Evolutionary conservation across 768 basidiomycete genomes (phyloP), one percentile per base, ranked within the genome.

Genomic region (Infundibulicybe gibba): DNA sequence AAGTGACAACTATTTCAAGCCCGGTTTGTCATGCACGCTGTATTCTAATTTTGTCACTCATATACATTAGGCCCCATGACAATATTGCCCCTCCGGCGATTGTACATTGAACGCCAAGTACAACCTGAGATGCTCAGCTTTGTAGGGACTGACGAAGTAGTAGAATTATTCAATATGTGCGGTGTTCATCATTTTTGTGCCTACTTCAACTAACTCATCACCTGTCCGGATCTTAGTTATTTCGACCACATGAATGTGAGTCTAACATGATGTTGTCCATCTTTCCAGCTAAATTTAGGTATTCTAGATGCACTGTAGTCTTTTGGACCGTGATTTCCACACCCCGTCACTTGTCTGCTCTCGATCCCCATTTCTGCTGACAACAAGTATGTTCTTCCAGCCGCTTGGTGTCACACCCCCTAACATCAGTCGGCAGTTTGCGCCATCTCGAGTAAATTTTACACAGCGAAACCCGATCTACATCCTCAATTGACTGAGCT

Each of bases 51-150:
- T 9, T 41, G 14, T 15, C 32, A 40, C 49, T 39, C 48, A 32
- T 53, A 6, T 39, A 16, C n/a, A 21, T 10, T 47, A 90, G 89
- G 90, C 19, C 91, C 91, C 0, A 92, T 94, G 81, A 89, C 87
- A 4, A 90, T 92, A 39, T 62, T 94, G 37, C 92, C 92, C 0
- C 74, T 94, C 37, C 80, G 90, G 25, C 74, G 89, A 43, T 64
- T 93, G 49, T 89, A 83, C 61, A 94, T 94, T 44, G 90, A 94
- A 64, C 80, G 90, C 17, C 88, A 94, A 62, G 69, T 94, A 25
- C 92, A 94, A 56, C 94, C 94, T 0, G 94, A 97, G 58, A 94
- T 97, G 83, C 72, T 97, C 34, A 90, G 74, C 53, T 94, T 95
- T 53, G 86, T 92, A 2, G 72, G 74, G 47, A 88, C 87, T 0